These are phyloP conservation scores for Aspergillus pseudoviridinutans DNA, from an alignment of 2,329 filamentous ascomycete species.

Conservation along the genomic window DNA sequence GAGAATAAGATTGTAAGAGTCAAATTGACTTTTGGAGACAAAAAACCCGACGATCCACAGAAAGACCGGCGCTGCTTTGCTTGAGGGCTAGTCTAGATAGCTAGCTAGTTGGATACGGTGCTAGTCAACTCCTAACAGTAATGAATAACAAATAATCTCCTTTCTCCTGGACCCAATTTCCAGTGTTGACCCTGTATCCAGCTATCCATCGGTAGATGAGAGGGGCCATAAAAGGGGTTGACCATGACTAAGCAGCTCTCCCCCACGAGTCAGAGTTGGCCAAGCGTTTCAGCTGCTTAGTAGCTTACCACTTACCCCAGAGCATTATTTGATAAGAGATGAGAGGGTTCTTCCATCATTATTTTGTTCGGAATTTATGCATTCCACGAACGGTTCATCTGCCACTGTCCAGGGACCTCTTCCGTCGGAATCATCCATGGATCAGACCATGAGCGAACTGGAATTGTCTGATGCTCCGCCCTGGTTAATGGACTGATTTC, in stretches of 20 bases:
- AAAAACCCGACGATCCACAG: constrained; percentile 16
- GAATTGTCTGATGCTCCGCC: not conserved
- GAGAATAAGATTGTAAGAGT: constrained; percentile 13
- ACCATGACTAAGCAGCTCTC: constrained; percentile 27
- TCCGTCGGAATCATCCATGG: not conserved
- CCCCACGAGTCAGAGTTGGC: constrained; percentile 7
- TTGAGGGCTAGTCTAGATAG: not conserved
- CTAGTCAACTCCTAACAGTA: not conserved
- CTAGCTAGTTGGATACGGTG: not conserved
- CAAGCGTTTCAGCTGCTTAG: constrained; percentile 14
- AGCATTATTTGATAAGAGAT: too few relatives aligned
- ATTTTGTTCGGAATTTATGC: too few relatives aligned
- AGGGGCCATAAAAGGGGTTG: constrained; percentile 35
- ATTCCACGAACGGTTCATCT: not conserved
- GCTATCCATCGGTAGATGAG: not conserved
- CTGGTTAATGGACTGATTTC: not conserved
- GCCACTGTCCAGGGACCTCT: not conserved
- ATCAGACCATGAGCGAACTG: not conserved
- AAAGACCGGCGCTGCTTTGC: constrained; percentile 3
- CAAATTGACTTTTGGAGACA: not conserved
- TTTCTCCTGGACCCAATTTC: not conserved
- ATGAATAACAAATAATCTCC: not conserved
- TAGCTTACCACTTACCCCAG: too few relatives aligned
- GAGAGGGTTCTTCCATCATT: too few relatives aligned
- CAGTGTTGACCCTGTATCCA: not conserved